Conservation (phyloP, 2,329 filamentous ascomycete species). For the Xylariaceae sp. region DNA sequence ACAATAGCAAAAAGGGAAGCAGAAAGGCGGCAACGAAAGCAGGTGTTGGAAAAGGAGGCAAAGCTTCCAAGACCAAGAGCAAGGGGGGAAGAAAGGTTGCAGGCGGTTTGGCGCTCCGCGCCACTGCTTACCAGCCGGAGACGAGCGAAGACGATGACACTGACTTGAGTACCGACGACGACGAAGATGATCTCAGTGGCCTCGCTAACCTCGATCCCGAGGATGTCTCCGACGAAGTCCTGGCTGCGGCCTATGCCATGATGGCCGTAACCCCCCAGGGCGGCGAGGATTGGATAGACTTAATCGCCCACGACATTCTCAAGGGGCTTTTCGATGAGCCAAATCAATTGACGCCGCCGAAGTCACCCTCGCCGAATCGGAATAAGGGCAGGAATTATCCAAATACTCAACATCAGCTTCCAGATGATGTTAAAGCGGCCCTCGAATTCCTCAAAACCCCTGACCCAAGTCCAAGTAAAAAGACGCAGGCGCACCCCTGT, state of each 20-base stretch:
- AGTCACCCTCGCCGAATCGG: not conserved
- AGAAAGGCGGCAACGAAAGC: too few species aligned
- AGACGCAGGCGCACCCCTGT: too few species aligned
- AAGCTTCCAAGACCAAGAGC: too few species aligned
- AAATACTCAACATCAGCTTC: not conserved
- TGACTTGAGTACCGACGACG: conserved; percentile 4
- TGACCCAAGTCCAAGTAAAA: too few species aligned
- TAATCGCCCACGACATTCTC: conserved; percentile 2
- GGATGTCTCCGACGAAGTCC: conserved; percentile 18
- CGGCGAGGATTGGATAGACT: conserved; percentile 4
- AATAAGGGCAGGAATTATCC: not conserved
- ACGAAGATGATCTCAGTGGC: not conserved
- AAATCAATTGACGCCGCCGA: not conserved
- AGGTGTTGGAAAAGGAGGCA: too few species aligned
- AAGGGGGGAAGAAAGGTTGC: too few species aligned
- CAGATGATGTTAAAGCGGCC: not conserved
- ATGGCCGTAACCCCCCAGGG: not conserved
- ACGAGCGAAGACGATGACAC: not conserved
- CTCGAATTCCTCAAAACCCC: not conserved
- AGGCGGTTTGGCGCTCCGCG: conserved; percentile 3
- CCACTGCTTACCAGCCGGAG: not conserved
- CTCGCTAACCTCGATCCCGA: conserved; percentile 6
- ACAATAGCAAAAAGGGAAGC: too few species aligned
- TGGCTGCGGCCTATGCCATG: conserved; percentile 9
- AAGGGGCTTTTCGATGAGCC: not conserved